A percentile compares a stretch with the other conserved stretches of the same genome.
phyloP scores from a whole-genome alignment of 768 basidiomycete species.

The Mycena rosella region DNA sequence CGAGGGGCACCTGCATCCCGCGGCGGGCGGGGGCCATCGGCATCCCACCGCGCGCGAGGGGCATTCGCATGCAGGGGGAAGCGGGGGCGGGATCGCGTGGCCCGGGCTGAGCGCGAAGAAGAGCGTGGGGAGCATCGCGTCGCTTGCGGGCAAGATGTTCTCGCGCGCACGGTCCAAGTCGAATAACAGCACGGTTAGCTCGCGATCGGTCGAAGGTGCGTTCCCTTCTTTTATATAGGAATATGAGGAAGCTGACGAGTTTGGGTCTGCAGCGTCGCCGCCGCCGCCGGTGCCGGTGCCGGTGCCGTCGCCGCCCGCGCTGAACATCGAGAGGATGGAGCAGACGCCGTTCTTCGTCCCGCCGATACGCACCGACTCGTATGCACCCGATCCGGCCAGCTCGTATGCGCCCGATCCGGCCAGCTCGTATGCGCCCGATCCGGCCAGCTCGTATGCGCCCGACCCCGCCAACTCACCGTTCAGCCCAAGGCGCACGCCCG shows the following conservation, averaged over 20 bases:
- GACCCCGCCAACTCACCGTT: too few species aligned
- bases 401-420: too few species aligned
- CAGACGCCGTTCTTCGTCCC: constrained; percentile 39
- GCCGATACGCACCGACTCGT: constrained; percentile 36
- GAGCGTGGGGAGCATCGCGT: constrained; percentile 54
- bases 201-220: constrained; percentile 57
- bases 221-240: constrained; percentile 19
- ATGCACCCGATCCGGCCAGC: constrained; percentile 20
- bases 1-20: constrained; percentile 15
- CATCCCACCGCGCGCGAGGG: too few species aligned
- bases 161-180: constrained; percentile 67
- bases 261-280: constrained; percentile 19
- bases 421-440: too few species aligned
- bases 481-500: constrained; percentile 21
- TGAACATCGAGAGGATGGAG: constrained; percentile 38
- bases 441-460: too few species aligned
- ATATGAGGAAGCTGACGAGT: too few species aligned
- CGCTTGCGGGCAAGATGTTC: constrained; percentile 74
- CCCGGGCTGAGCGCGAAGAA: constrained; percentile 68
- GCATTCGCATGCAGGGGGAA: too few species aligned
- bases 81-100: constrained; percentile 54
- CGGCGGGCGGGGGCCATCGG: too few species aligned
- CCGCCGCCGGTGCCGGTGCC: constrained; percentile 21
- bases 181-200: constrained; percentile 58
- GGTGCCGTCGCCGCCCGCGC: constrained; percentile 13